A percentile compares a stretch with the other conserved stretches of the same genome.
phyloP scores from a whole-genome alignment of 2,329 filamentous ascomycete genomes.

The Talaromyces marneffei region DNA sequence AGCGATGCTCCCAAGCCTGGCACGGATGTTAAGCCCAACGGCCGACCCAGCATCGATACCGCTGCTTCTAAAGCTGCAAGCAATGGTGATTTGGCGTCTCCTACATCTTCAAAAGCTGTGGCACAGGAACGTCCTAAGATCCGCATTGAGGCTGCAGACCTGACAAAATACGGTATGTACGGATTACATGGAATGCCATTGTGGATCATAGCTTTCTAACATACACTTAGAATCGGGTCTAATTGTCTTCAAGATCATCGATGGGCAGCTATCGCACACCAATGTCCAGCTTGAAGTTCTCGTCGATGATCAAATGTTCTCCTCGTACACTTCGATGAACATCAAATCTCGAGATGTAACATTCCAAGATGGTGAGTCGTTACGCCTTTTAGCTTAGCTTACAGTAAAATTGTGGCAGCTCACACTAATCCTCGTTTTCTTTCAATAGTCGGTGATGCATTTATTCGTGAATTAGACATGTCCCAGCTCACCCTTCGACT shows the following conservation, averaged over 20 bases:
- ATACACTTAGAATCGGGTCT: constrained; percentile 69
- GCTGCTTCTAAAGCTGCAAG: constrained; percentile 31
- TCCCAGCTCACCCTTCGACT: constrained; percentile 86
- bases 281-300: constrained; percentile 78
- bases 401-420: background rate
- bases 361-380: constrained; percentile 74
- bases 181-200: background rate
- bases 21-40: constrained; percentile 19
- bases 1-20: background rate
- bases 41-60: constrained; percentile 29
- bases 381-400: background rate
- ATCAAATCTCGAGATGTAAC: constrained; percentile 63
- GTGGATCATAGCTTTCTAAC: constrained; percentile 24
- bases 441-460: constrained; percentile 69
- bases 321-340: constrained; percentile 75
- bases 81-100: constrained; percentile 33
- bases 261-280: constrained; percentile 72
- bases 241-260: constrained; percentile 88
- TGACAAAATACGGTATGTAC: constrained; percentile 62
- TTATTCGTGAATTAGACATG: constrained; percentile 95
- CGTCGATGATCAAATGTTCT: constrained; percentile 92
- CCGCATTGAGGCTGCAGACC: constrained; percentile 69
- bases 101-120: constrained; percentile 24
- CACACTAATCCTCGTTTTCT: background rate
- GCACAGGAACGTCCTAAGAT: constrained; percentile 62